Evolutionary conservation across 495 filamentous ascomycete species (phyloP), one percentile per base, ranked within the genome.

Genomic region (Trichoderma erinaceum): DNA sequence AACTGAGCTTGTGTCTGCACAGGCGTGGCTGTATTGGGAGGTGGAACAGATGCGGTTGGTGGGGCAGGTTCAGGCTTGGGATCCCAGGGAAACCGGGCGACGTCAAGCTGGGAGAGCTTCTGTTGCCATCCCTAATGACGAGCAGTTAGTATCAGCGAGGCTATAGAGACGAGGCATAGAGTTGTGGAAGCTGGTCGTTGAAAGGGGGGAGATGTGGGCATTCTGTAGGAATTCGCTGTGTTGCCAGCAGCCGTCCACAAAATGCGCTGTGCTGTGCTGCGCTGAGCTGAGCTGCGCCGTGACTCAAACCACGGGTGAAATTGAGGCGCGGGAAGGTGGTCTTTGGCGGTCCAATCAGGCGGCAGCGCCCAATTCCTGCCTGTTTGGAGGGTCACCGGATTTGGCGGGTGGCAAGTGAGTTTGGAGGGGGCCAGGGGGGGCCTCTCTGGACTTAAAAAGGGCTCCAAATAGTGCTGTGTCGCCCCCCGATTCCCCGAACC

Each of bases 11-110:
- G 72, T 74, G 76, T 41, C 68, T 75, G 67, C 74, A 79, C 74
- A 71, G 70, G 65, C 70, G 76, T 72, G 25, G 63, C 61, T 58
- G 71, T 68, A 43, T 80, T 71, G 38, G 82, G 78, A 46, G 78
- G 78, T 23, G 76, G 74, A 65, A 6, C 56, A 61, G 56, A 32
- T 13, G 56, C 25, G 56, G 81, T 73, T 41, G 77, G 73, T n/a
- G 79, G 79, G 66, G 75, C 70, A 56, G 79, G 79, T 44, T 84
- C 84, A 63, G 78, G 83, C 79, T 83, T 84, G 70, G 95, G 95
- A 73, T 98, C 96, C 96, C 96, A 99, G 27, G 96, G 96, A 78
- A 97, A 98, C 48, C 86, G 81, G 66, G 93, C 96, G 69, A 97
- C 86, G 63, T 89, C 84, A 63, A 92, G 85, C 71, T 87, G 86